Percentiles rank a stretch among this genome's conserved stretches.
These are phyloP conservation scores for Plasmodium adleri DNA, from an alignment of 169 alveolate species.

Conservation along the genomic window DNA sequence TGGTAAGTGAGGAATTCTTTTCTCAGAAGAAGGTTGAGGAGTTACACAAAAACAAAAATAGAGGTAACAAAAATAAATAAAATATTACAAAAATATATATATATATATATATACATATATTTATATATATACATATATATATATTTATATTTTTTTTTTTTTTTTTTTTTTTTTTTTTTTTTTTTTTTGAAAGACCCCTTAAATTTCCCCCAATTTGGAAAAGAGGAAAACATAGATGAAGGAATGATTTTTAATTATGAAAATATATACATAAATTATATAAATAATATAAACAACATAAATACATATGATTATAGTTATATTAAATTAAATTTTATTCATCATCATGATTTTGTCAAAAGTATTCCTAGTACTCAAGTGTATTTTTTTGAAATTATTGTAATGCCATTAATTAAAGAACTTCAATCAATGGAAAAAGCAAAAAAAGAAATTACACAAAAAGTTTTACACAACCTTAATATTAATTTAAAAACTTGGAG, in stretches of 20 bases:
- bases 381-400: constrained; percentile 72
- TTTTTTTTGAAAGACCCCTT: constrained; percentile 7
- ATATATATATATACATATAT: neutral
- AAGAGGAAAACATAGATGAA: constrained; percentile 34
- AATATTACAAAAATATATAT: neutral
- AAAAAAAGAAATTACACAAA: constrained; percentile 56
- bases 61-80: constrained; percentile 7
- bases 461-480: constrained; percentile 61
- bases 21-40: constrained; percentile 90
- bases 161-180: neutral
- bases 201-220: constrained; percentile 13
- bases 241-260: constrained; percentile 67
- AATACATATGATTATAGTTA: constrained; percentile 60
- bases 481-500: constrained; percentile 67
- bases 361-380: constrained; percentile 72
- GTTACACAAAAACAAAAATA: constrained; percentile 44
- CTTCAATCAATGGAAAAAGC: constrained; percentile 65
- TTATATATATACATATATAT: neutral
- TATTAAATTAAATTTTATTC: constrained; percentile 66
- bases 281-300: constrained; percentile 50
- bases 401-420: constrained; percentile 70
- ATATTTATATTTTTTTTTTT: neutral
- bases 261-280: constrained; percentile 64
- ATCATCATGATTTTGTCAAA: constrained; percentile 70
- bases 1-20: constrained; percentile 95